Base-by-base conservation (phyloP, 2,329 filamentous ascomycete species). In the Lasiodiplodia sp. region DNA sequence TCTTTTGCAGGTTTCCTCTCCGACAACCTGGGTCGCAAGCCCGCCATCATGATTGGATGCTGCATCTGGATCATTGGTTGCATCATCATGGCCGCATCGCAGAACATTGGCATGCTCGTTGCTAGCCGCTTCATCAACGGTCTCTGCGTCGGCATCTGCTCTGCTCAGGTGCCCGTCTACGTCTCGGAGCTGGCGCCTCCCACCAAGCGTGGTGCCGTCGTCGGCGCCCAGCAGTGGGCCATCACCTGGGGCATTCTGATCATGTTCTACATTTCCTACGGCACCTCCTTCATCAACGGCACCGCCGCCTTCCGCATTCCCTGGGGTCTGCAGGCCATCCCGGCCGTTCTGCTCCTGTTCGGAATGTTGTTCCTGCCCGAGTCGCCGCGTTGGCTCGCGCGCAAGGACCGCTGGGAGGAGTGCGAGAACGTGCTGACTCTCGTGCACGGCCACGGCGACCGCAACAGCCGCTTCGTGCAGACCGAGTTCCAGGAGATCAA, bases 401-500 rank as follows among this genome's bases (percentile, higher is more conserved):
- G 77, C 51, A 79, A 83, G 63, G 82, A 83, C 62, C 77, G 78
- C 49, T 83, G 81, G 81, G 82, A 84, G 56, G 81, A 83, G 55
- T 77, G 75, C 62, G 74, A 80, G 21, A 72, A 72, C n/a, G 81
- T 83, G 4, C 75, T 84, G 2, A 78, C 77, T 3, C 75, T 82
- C 2, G 79, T 83, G 1, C 82, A 83, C 67, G 81, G 79, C 66
- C 79, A 90, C 66, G 91, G 91, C 1, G 87, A 94, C 70, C 80
- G 82, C 1, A 83, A 88, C 73, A 87, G 87, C 51, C 86, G 88
- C 0, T 91, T 92, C 72, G 92, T 95, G 11, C 79, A 80, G 11
- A 85, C 83, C 37, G 92, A 96, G 77, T 82, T 92, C 76, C 82
- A 88, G 23, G 91, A 94, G 72, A 95, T 96, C 76, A 87, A 88